Evolutionary conservation across 176 grass and related monocot species (phyloP), one percentile per base, ranked within the genome.

Genomic region (Avena sativa): DNA sequence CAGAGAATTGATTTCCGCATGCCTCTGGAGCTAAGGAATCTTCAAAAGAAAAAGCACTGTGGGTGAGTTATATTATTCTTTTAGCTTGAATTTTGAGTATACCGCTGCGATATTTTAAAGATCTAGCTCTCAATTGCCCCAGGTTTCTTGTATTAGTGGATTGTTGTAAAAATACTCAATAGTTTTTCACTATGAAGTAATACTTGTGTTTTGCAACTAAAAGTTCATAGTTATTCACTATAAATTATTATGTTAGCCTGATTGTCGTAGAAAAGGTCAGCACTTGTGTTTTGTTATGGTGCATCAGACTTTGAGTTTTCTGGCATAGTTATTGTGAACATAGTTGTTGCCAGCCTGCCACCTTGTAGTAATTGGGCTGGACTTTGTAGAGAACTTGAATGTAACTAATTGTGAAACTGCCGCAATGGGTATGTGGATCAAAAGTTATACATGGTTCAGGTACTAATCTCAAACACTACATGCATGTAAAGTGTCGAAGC

Each of bases 1-100:
- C 93, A 98, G 87, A 94, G 85, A 84, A 90, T 95, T 81, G 96
- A 98, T 91, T 98, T 94, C 58, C 90, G 93, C 52, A 87, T 98
- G 88, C 96, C 93, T 11, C 87, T 40, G 62, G 88, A 95, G 85
- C 86, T 98, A 79, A 94, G 96, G 83, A 87, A 88, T 88, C 57
- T 79, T 80, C 84, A 38, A 51, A 80, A 14, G 58, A 89, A 81
- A 86, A 70, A 85, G 48, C 72, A 83, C 81, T 15, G 44, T 71
- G 60, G 81, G 95, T 98, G 66, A 93, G 95, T 74, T n/a, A 77
- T 81, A 49, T 82, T 85, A 43, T 43, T 74, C 34, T 71, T 76
- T 83, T 89, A 16, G 25, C 44, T 59, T 79, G 58, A 17, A 59
- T 51, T 64, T 65, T 49, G 66, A 79, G 44, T 10, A 34, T 78